These are phyloP conservation scores for Canavalia ensiformis DNA, from an alignment of 306 rosid genomes.

Conservation along the genomic window DNA sequence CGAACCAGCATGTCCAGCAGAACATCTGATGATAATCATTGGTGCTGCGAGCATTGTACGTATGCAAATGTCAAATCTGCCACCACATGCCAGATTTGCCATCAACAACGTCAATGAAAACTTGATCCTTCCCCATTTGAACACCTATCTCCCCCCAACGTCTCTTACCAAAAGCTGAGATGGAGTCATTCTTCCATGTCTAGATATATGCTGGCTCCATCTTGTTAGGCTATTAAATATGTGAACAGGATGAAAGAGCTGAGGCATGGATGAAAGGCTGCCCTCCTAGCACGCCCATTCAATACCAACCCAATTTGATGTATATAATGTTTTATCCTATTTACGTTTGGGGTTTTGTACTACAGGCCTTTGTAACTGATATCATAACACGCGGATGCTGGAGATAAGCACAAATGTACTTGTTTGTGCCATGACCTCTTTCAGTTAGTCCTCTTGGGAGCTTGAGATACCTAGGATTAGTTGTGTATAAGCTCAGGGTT, in stretches of 20 bases:
- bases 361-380: conserved; percentile 52
- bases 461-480: conserved; percentile 39
- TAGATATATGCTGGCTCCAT: conserved; percentile 29
- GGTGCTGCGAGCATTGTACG: conserved; percentile 60
- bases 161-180: conserved; percentile 22
- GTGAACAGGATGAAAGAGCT: conserved; percentile 39
- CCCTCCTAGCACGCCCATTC: conserved; percentile 30
- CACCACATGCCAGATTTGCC: conserved; percentile 57
- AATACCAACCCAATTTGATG: conserved; percentile 46
- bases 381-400: conserved; percentile 38
- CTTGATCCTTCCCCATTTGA: neutral
- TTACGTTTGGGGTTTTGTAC: conserved; percentile 45
- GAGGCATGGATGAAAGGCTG: conserved; percentile 34
- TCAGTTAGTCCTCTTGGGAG: conserved; percentile 40
- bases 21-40: conserved; percentile 49
- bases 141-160: conserved; percentile 16
- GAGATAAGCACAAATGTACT: conserved; percentile 52
- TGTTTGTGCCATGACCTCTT: conserved; percentile 42
- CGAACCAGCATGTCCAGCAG: conserved; percentile 49
- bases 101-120: conserved; percentile 53
- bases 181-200: conserved; percentile 12
- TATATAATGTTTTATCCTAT: conserved; percentile 47
- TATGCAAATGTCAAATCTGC: conserved; percentile 51
- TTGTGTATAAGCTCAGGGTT: conserved; percentile 34
- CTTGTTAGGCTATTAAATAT: conserved; percentile 31